These are phyloP conservation scores for Cydonia oblonga DNA, from an alignment of 331 rosid genomes.

Conservation along the genomic window DNA sequence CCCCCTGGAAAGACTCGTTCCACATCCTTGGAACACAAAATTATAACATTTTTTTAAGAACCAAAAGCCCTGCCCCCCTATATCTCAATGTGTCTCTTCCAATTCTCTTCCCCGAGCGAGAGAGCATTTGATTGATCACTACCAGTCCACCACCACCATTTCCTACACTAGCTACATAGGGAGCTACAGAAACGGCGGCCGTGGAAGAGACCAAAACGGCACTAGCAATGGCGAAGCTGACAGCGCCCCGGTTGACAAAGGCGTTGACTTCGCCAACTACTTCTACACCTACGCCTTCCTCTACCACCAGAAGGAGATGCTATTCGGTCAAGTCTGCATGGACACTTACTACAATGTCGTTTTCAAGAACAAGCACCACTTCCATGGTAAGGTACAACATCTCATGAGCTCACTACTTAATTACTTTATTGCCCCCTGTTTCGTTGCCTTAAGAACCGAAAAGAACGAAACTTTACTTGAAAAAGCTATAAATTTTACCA, in stretches of 20 bases:
- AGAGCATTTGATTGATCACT: not conserved
- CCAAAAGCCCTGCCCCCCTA: no score
- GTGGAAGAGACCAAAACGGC: conserved; percentile 14
- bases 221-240: conserved; percentile 16
- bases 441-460: not conserved
- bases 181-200: conserved; percentile 37
- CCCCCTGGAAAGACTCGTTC: no score
- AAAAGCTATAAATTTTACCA: not conserved
- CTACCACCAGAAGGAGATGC: conserved; percentile 97
- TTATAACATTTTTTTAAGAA: no score
- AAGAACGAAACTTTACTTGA: not conserved
- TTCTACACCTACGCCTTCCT: conserved; percentile 88
- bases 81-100: not conserved
- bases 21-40: no score
- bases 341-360: conserved; percentile 77
- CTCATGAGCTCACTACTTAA: not conserved
- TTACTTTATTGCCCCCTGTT: not conserved
- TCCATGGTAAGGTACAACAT: conserved; percentile 56
- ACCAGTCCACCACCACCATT: no score
- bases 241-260: conserved; percentile 44
- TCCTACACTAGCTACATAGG: conserved; percentile 34
- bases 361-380: conserved; percentile 75
- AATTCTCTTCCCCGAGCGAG: not conserved
- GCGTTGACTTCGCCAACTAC: conserved; percentile 72
- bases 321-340: conserved; percentile 91